Evolutionary conservation across 768 basidiomycete species (phyloP).

Genomic region (Suillus occidentalis): DNA sequence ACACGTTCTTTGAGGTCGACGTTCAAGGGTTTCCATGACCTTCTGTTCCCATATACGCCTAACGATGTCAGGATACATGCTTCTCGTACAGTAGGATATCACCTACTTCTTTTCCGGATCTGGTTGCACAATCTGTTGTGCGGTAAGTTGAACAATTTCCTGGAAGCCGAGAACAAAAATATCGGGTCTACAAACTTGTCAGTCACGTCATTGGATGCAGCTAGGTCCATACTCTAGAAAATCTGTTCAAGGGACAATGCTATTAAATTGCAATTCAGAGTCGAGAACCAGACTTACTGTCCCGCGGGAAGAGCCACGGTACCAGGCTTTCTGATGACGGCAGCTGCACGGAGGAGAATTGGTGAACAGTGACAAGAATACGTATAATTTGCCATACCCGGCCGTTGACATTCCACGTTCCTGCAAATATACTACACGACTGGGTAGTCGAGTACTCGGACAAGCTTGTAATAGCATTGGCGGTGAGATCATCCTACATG

Average conservation of each 20-base stretch:
- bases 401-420: conserved; percentile 97
- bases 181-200: conserved; percentile 61
- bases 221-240: conserved; percentile 18
- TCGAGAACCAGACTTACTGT: conserved; percentile 50
- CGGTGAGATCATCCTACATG: neutral
- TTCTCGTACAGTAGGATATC: neutral
- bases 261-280: conserved; percentile 3
- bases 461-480: conserved; percentile 43
- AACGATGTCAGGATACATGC: conserved; percentile 3
- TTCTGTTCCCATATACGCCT: conserved; percentile 87
- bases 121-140: conserved; percentile 94
- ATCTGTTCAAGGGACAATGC: conserved; percentile 12
- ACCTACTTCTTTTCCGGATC: conserved; percentile 87
- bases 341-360: conserved; percentile 35
- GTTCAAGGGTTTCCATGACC: conserved; percentile 77
- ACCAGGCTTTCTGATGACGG: conserved; percentile 78
- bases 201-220: conserved; percentile 22
- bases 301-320: conserved; percentile 87
- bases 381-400: conserved; percentile 47
- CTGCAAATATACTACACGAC: conserved; percentile 74
- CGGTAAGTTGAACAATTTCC: conserved; percentile 97
- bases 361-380: conserved; percentile 8
- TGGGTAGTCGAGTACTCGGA: conserved; percentile 82
- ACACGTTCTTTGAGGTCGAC: conserved; percentile 61
- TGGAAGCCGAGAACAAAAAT: conserved; percentile 92